These are phyloP conservation scores for Suillus discolor DNA, from an alignment of 768 basidiomycete genomes.

Conservation along the genomic window DNA sequence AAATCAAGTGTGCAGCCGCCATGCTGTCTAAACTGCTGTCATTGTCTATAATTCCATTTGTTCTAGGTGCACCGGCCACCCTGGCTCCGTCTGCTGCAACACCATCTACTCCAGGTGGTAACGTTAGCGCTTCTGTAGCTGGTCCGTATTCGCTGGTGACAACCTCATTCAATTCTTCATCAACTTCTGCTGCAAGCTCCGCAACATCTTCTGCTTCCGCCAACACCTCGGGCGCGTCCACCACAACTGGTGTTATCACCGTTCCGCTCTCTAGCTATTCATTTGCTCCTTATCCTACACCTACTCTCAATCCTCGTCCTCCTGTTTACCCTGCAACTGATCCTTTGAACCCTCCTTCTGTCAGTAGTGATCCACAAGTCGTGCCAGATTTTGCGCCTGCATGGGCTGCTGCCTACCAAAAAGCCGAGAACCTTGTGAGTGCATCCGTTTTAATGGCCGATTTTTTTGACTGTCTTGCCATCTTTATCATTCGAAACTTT, in stretches of 20 bases:
- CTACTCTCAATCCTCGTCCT: constrained; percentile 50
- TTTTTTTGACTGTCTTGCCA: neutral
- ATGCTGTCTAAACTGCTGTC: neutral
- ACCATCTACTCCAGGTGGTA: neutral
- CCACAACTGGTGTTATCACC: constrained; percentile 27
- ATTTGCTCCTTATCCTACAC: constrained; percentile 60
- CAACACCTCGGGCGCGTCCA: constrained; percentile 13
- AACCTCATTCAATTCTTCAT: neutral
- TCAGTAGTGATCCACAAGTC: constrained; percentile 35
- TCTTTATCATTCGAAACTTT: neutral
- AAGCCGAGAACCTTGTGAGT: constrained; percentile 53
- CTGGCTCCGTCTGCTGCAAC: neutral
- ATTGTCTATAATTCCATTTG: neutral
- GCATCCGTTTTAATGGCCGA: neutral
- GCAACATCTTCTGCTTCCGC: neutral
- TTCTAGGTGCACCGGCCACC: neutral
- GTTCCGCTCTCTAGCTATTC: constrained; percentile 38
- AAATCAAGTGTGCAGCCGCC: neutral
- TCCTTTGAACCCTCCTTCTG: constrained; percentile 54
- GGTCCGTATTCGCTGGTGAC: neutral
- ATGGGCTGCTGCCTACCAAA: constrained; percentile 55
- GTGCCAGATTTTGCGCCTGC: constrained; percentile 44
- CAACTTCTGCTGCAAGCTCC: neutral
- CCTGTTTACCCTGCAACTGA: constrained; percentile 53
- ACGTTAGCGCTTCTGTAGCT: neutral